Conservation (phyloP, 179 eudicot species). For the Amaranthus tricolor region DNA sequence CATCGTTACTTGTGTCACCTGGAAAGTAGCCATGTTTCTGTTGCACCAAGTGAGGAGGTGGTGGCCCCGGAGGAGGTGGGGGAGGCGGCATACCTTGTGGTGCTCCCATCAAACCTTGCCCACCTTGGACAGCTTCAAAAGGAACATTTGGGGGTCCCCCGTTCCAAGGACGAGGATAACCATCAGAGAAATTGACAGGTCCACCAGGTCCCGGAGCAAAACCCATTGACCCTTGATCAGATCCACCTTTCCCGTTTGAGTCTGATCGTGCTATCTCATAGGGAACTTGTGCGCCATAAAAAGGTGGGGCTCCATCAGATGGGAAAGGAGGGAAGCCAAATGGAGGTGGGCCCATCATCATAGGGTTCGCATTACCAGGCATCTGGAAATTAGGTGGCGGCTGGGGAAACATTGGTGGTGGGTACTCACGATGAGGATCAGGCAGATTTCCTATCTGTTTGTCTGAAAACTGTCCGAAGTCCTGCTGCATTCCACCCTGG, state of each 20-base stretch:
- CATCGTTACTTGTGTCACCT: conserved; percentile 49
- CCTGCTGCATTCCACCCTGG: conserved; percentile 39
- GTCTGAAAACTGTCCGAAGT: conserved; percentile 40
- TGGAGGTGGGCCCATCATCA: conserved; percentile 44
- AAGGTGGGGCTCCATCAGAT: conserved; percentile 58
- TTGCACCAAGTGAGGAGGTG: conserved; percentile 56
- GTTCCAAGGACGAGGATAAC: conserved; percentile 63
- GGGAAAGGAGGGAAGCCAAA: conserved; percentile 61
- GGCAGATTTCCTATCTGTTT: conserved; percentile 38
- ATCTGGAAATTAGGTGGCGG: conserved; percentile 45
- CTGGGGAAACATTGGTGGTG: conserved; percentile 37
- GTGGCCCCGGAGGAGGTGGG: conserved; percentile 71
- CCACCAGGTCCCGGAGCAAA: conserved; percentile 44
- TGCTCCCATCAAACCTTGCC: conserved; percentile 43
- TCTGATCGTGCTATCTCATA: conserved; percentile 54
- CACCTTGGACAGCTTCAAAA: conserved; percentile 40
- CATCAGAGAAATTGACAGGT: conserved; percentile 36
- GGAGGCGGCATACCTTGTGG: conserved; percentile 49
- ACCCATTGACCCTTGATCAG: conserved; percentile 63
- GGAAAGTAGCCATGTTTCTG: conserved; percentile 43
- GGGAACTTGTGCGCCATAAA: conserved; percentile 38
- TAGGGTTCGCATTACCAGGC: conserved; percentile 42
- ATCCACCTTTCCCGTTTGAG: conserved; percentile 42
- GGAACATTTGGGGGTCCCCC: conserved; percentile 39
- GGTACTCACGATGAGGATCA: conserved; percentile 39